Evolutionary conservation across 805 yeast genomes (phyloP).

Genomic region (Vanderwaltozyma yarrowii): DNA sequence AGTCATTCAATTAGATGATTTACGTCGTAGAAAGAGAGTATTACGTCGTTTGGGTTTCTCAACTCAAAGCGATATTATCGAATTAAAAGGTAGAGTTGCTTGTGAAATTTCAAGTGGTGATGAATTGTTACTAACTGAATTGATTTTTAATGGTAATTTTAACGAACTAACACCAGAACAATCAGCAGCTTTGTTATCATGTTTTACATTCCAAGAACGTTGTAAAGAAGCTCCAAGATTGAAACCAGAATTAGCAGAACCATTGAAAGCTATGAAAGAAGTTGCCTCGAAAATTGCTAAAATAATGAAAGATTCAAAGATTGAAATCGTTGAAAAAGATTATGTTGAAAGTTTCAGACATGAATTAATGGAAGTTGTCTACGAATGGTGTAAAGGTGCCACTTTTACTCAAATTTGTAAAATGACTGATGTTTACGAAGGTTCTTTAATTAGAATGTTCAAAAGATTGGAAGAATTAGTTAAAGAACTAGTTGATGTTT

Average conservation of each 20-base stretch:
- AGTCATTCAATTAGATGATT: constrained; percentile 86
- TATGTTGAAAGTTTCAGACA: constrained; percentile 87
- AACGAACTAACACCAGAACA: constrained; percentile 81
- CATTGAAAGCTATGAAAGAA: constrained; percentile 76
- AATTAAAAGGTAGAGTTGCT: constrained; percentile 93
- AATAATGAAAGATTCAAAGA: constrained; percentile 77
- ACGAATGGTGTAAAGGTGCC: constrained; percentile 94
- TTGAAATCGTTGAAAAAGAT: constrained; percentile 84
- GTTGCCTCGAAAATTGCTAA: constrained; percentile 89
- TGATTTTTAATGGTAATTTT: constrained; percentile 92
- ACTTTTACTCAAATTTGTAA: constrained; percentile 93
- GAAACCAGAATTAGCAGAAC: constrained; percentile 86
- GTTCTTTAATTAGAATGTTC: constrained; percentile 89
- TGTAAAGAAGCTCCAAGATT: constrained; percentile 81
- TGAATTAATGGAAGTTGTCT: constrained; percentile 94
- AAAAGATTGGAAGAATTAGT: constrained; percentile 88
- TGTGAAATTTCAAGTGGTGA: constrained; percentile 90
- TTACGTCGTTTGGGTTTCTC: constrained; percentile 86
- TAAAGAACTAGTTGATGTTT: constrained; percentile 82
- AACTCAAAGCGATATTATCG: constrained; percentile 79
- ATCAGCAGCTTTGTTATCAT: constrained; percentile 83
- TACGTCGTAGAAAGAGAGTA: constrained; percentile 87
- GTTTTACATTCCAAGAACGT: constrained; percentile 95
- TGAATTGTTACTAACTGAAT: constrained; percentile 76
- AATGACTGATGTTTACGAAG: constrained; percentile 98